Evolutionary conservation across 495 filamentous ascomycete genomes (phyloP), one percentile per base, ranked within the genome.

Genomic region (Penicillium chermesinum): DNA sequence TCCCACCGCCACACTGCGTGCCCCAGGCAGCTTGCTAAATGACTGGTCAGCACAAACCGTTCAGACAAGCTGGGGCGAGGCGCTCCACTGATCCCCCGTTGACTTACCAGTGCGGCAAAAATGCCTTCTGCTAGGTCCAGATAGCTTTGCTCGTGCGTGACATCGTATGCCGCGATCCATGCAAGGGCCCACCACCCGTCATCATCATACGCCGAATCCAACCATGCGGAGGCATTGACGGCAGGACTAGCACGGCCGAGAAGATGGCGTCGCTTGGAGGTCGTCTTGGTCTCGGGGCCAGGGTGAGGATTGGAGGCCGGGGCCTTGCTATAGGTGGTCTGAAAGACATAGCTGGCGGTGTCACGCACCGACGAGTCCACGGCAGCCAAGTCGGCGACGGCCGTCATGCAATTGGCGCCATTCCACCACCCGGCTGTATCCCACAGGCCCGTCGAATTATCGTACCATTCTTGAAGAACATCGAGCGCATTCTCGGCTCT

Each of bases 391-490:
- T 89, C 82, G 50, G 74, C 79, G 32, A 87, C 58, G 18, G 74
- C 70, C 2, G 82, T 86, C 49, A 89, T 62, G 45, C 72, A 75
- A 59, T 88, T 90, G 46, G 81, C 86, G 33, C 77, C 79, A 63
- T 89, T 86, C 86, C 86, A 90, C 86, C 86, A 90, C 1, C 81
- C 81, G 19, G 70, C 73, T 0, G 78, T 83, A 50, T 79, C 60
- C 82, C 82, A 89, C 9, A 87, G 66, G 13, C 85, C 85, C 0
- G 73, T 83, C 7, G 53, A 52, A 2, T 48, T 42, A 57, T 86
- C 77, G 51, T 88, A 89, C 80, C 81, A 88, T 17, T 37, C 46
- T 53, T 87, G 83, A 2, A 88, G 72, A 8, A 72, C 60, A 19
- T 66, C 55, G 39, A 80, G 54, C 5, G 68, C 79, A 15, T 61